A percentile compares a stretch with the other conserved stretches of the same genome.
Evolutionary conservation across 2,329 filamentous ascomycete genomes (phyloP).

Genomic region (Dactylellina leptospora): DNA sequence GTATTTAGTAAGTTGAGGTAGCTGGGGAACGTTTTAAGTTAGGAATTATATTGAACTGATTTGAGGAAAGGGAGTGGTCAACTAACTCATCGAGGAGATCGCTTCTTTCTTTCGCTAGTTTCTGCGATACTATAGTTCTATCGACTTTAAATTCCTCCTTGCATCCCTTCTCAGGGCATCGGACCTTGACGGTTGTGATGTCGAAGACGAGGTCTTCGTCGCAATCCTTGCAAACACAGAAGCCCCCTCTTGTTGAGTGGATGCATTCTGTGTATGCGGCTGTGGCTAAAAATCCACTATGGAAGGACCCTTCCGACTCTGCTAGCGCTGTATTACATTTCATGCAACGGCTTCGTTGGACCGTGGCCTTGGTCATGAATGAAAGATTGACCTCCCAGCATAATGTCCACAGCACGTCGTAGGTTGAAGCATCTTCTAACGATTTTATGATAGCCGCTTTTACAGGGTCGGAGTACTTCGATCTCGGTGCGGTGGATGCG

Average conservation of each 20-base stretch:
- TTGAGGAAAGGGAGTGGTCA: background rate
- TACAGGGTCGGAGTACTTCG: slow-evolving; percentile 42
- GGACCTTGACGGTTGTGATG: slow-evolving; percentile 36
- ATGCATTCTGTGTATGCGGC: slow-evolving; percentile 34
- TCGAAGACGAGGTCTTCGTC: slow-evolving; percentile 47
- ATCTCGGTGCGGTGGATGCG: background rate
- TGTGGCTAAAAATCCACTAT: slow-evolving; percentile 29
- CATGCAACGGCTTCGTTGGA: slow-evolving; percentile 28
- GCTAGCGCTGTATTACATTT: slow-evolving; percentile 43
- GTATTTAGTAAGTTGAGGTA: slow-evolving; percentile 36
- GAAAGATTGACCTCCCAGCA: slow-evolving; percentile 49
- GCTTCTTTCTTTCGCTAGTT: slow-evolving; percentile 26
- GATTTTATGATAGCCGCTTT: slow-evolving; percentile 42
- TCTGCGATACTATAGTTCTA: slow-evolving; percentile 22
- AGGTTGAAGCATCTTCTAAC: slow-evolving; percentile 40
- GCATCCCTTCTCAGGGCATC: slow-evolving; percentile 38
- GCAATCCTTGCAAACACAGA: slow-evolving; percentile 42
- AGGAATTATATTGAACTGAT: background rate
- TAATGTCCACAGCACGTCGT: slow-evolving; percentile 29
- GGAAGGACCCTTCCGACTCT: slow-evolving; percentile 32
- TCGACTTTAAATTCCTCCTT: slow-evolving; percentile 45
- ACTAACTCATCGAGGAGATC: slow-evolving; percentile 31
- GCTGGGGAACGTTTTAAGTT: slow-evolving; percentile 8
- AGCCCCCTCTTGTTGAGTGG: slow-evolving; percentile 19
- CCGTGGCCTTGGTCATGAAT: slow-evolving; percentile 38